Base-by-base conservation (phyloP, 305 asterid species). In the Solanum hybrid region DNA sequence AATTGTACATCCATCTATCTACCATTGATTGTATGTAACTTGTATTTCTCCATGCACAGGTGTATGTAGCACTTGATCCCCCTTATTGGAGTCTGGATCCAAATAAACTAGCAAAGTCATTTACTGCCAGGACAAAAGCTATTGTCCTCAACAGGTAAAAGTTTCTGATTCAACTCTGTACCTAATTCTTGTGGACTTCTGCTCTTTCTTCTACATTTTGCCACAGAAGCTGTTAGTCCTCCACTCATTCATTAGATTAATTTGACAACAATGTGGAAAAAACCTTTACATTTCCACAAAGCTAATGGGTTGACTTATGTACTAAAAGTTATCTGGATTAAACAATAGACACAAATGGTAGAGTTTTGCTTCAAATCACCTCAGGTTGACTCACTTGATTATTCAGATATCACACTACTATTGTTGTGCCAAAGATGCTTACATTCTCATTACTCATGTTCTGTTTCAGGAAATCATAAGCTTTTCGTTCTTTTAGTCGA, bases 11-110 rank as follows among this genome's bases (percentile, higher is more conserved):
- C 73, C 73, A 66, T 71, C 32, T 26, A 26, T 26, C 15, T 71
- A 24, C 56, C 56, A 42, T 42, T 42, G 32, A 71, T 71, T 27
- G 7, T 71, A 60, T 27, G 15, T 71, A 71, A 29, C 80, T 11
- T 87, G 88, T 87, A 86, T 71, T 37, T 87, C 81, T 88, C 82
- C 69, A 88, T 60, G 32, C 89, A 87, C 92, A 97, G 99, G 98
- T 95, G 1, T 96, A 95, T 90, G 96, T 97, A 89, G 92, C 95
- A 87, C 98, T 97, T 42, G 98, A 95, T 88, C 98, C 98, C 22
- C 99, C 98, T 89, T 73, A 91, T 40, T 97, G 99, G 99, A 90
- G 92, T 66, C 76, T 97, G 90, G 89, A 93, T 92, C 90, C 93
- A 1, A 95, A 94, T 78, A 94, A 93, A 90, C 92, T 97, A 26